Evolutionary conservation across 805 yeast genomes (phyloP).

Genomic region (Brettanomyces sp.): DNA sequence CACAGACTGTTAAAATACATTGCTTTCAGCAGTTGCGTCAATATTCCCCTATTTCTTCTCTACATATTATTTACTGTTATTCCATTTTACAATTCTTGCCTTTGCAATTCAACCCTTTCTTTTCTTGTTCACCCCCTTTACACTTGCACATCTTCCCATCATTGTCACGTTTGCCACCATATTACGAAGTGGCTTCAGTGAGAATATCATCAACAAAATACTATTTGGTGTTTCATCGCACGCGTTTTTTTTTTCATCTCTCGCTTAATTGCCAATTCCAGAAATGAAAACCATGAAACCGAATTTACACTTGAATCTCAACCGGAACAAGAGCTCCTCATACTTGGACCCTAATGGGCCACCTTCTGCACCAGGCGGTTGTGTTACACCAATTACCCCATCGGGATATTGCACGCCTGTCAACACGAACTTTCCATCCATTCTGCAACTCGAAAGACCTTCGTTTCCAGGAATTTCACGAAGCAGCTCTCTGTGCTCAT

Average conservation of each 20-base stretch:
- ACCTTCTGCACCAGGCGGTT: neutral
- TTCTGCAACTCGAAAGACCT: neutral
- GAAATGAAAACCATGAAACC: conserved; percentile 20
- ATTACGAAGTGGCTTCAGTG: too few relatives aligned
- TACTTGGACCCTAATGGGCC: neutral
- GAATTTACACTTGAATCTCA: conserved; percentile 16
- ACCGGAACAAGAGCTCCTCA: neutral
- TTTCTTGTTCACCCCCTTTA: too few relatives aligned
- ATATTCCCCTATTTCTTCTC: too few relatives aligned
- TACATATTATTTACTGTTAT: too few relatives aligned
- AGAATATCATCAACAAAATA: too few relatives aligned
- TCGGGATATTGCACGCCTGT: neutral
- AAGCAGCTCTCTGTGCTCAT: conserved; percentile 13
- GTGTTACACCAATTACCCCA: conserved; percentile 1
- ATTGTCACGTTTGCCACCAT: too few relatives aligned
- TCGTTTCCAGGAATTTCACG: conserved; percentile 3
- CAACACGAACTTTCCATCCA: neutral
- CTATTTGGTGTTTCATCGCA: neutral
- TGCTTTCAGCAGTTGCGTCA: too few relatives aligned
- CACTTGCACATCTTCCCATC: too few relatives aligned
- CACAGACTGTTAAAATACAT: too few relatives aligned
- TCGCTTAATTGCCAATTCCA: neutral
- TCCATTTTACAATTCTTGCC: too few relatives aligned
- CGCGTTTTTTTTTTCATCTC: neutral
- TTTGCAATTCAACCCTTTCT: too few relatives aligned